Base-by-base conservation (phyloP, 2,329 filamentous ascomycete species). In the Phyllosticta capitalensis region DNA sequence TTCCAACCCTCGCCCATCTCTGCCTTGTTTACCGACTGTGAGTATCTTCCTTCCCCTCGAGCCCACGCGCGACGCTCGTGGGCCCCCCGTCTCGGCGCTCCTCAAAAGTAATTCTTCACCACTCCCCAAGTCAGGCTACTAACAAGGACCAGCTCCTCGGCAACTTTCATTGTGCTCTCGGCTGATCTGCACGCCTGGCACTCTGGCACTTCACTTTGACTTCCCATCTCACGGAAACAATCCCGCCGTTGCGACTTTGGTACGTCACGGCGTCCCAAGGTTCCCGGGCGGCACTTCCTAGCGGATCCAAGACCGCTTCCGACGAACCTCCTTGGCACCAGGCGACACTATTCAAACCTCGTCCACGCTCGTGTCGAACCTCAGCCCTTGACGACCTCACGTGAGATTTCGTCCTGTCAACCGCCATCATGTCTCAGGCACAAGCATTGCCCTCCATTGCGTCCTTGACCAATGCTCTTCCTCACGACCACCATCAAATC, bases 381-480 rank as follows among this genome's bases (percentile, higher is more conserved):
- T 53, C 50, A 54, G 48, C 33, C 33, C 30, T 54, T 52, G n/a
- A 9, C 28, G 55, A 52, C 52, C 56, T 58, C 56, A 58, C 56
- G 56, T 58, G 56, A 55, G 54, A 33, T 48, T 10, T 9, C 10
- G 30, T 14, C 30, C 17, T 38, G 12, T 38, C 30, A 9, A 24
- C 19, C 28, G 17, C n/a, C 5, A n/a, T 21, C 56, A 60, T 69
- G 62, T 68, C 71, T 64, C 70, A 72, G 61, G 64, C 61, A 54
- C 71, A 71, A 58, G 68, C 71, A n/a, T 67, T 74, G 14, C 72
- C 72, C 7, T 71, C 72, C 38, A 69, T 74, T 56, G 69, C 72
- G 45, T 70, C 71, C 51, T 65, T 74, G 55, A 74, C 71, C n/a
- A 68, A 65, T 64, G 66, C 59, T 52, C 65, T 72, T 21, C 63